A percentile compares a stretch with the other conserved stretches of the same genome.
Conservation (phyloP, 139 green algal species). For the Picochlorum sp. region DNA sequence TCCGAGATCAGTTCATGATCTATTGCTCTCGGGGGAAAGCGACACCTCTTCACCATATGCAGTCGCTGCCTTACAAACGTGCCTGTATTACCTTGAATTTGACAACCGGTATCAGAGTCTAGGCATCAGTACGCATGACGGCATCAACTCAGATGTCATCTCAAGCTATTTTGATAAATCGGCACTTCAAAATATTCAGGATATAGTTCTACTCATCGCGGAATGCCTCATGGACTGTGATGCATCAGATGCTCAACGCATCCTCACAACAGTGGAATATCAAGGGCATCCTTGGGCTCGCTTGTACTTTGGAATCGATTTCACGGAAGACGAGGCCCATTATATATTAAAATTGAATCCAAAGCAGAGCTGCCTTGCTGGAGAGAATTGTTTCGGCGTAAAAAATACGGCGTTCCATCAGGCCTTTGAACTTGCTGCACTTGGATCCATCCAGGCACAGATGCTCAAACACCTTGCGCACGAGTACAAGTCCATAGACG, state of each 20-base stretch:
- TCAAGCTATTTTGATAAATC: not conserved
- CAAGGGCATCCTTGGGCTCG: not conserved
- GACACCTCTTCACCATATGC: too few relatives aligned
- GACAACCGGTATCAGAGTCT: not conserved
- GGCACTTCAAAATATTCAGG: not conserved
- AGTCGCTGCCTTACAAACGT: not conserved
- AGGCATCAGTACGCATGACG: too few relatives aligned
- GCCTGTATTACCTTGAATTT: not conserved
- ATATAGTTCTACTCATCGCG: not conserved
- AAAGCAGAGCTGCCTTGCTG: not conserved
- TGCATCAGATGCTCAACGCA: not conserved
- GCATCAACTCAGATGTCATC: too few relatives aligned
- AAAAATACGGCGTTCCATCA: not conserved
- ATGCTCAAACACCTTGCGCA: not conserved
- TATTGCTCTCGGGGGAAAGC: too few relatives aligned
- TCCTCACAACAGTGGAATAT: slow-evolving; percentile 2
- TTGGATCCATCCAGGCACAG: not conserved
- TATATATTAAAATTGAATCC: not conserved
- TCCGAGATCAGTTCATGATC: too few relatives aligned
- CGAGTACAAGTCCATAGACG: not conserved
- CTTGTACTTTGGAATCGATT: not conserved
- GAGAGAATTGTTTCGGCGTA: not conserved
- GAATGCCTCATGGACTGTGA: not conserved
- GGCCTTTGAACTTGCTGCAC: not conserved
- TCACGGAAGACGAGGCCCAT: not conserved